A percentile compares a stretch with the other conserved stretches of the same genome.
These are phyloP conservation scores for Actinidia polygama DNA, from an alignment of 179 eudicot species.

Conservation along the genomic window DNA sequence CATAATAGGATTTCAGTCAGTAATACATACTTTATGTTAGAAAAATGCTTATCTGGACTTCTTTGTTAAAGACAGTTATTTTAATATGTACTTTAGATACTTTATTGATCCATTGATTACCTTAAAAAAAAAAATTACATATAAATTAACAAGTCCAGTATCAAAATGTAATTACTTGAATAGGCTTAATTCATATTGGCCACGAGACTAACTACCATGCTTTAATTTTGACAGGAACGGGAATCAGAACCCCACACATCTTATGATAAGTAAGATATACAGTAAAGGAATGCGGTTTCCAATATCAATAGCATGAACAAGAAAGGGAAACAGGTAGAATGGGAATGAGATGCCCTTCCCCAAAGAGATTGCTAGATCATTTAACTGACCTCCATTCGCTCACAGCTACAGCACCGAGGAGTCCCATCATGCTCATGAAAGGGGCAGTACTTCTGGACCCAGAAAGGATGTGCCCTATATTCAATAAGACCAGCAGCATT, in stretches of 20 bases:
- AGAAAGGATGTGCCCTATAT: constrained; percentile 90
- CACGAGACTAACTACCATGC: not conserved
- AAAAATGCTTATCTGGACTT: not conserved
- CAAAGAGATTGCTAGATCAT: not conserved
- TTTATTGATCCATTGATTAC: not conserved
- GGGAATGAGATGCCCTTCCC: constrained; percentile 2
- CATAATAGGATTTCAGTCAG: not conserved
- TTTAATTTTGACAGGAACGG: constrained; percentile 17
- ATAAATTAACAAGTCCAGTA: no score
- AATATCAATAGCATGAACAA: not conserved
- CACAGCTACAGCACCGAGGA: constrained; percentile 93
- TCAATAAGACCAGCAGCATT: constrained; percentile 75
- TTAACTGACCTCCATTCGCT: constrained; percentile 75
- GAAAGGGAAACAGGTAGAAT: not conserved
- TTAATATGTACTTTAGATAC: not conserved
- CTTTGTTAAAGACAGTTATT: not conserved
- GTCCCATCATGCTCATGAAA: constrained; percentile 83
- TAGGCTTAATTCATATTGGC: not conserved
- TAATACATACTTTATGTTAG: not conserved
- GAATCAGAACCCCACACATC: not conserved
- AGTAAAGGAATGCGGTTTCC: not conserved
- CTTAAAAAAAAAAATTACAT: not conserved
- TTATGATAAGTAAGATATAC: not conserved
- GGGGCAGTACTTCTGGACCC: constrained; percentile 92
- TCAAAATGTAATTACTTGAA: not conserved